Evolutionary conservation across 805 yeast genomes (phyloP).

Genomic region (Wickerhamiella cacticola): DNA sequence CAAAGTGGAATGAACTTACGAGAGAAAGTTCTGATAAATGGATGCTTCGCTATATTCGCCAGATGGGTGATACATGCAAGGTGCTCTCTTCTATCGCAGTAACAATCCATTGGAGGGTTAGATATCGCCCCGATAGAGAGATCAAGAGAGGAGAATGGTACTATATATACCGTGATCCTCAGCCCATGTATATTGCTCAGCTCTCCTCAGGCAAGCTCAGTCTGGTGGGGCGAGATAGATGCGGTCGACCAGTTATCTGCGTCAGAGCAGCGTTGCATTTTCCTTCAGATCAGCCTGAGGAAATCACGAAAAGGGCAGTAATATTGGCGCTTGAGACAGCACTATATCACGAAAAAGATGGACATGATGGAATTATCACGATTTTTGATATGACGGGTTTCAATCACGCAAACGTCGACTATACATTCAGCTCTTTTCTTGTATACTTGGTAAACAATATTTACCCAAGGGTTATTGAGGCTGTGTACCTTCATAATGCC

Average conservation of each 20-base stretch:
- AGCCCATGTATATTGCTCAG: neutral
- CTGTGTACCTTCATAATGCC: conserved; percentile 2
- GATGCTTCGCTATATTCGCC: conserved; percentile 59
- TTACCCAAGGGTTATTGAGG: conserved; percentile 5
- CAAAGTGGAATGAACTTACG: neutral
- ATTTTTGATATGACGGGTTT: conserved; percentile 67
- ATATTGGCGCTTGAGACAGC: neutral
- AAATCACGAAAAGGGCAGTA: neutral
- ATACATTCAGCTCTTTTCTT: conserved; percentile 55
- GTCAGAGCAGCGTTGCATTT: neutral
- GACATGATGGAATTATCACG: conserved; percentile 53
- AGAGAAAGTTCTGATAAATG: conserved; percentile 69
- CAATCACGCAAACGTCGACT: conserved; percentile 71
- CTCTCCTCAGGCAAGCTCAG: neutral
- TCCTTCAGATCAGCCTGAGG: neutral
- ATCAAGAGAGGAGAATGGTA: conserved; percentile 3
- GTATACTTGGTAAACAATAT: neutral
- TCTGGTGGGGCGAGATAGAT: conserved; percentile 2
- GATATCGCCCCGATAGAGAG: conserved; percentile 15
- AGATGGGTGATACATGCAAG: conserved; percentile 68
- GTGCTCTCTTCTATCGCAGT: conserved; percentile 56
- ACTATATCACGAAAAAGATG: conserved; percentile 39
- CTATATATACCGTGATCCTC: neutral
- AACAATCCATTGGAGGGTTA: conserved; percentile 67
- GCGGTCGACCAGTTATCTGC: neutral